These are phyloP conservation scores for Ogataea philodendri DNA, from an alignment of 805 yeast genomes.

Conservation along the genomic window DNA sequence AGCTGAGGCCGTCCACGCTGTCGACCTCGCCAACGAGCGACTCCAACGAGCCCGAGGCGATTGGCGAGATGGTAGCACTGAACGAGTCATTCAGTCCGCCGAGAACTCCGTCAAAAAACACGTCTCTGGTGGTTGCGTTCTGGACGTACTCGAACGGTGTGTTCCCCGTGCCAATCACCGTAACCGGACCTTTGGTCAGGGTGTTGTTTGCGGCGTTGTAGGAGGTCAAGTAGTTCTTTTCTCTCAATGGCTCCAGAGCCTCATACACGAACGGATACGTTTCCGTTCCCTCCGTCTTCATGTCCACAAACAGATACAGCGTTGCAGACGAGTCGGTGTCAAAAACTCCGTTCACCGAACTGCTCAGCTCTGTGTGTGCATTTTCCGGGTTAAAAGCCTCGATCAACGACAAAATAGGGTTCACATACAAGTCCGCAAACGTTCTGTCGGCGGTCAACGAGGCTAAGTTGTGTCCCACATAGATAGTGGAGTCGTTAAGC, in stretches of 20 bases:
- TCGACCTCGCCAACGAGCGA: constrained; percentile 25
- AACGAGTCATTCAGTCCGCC: constrained; percentile 23
- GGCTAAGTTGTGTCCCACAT: constrained; percentile 60
- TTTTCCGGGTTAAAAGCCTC: constrained; percentile 43
- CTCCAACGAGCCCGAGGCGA: constrained; percentile 36
- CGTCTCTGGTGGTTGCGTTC: constrained; percentile 30
- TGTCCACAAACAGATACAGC: constrained; percentile 60
- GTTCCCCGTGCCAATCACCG: constrained; percentile 66
- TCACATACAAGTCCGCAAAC: constrained; percentile 48
- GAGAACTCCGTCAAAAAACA: constrained; percentile 57
- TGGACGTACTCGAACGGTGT: constrained; percentile 45
- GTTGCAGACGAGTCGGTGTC: constrained; percentile 50
- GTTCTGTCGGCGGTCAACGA: constrained; percentile 47
- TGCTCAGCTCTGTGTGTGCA: constrained; percentile 21
- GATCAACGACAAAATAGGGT: constrained; percentile 49
- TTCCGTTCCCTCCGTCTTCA: constrained; percentile 54
- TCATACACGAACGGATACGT: constrained; percentile 47
- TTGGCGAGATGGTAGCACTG: constrained; percentile 29
- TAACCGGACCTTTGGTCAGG: constrained; percentile 51
- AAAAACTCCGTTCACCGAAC: constrained; percentile 26
- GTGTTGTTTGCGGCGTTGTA: constrained; percentile 38
- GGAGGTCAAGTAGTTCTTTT: constrained; percentile 48
- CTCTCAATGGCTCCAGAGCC: constrained; percentile 46
- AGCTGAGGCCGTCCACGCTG: constrained; percentile 33
- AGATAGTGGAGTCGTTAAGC: constrained; percentile 32